Evolutionary conservation across 2,329 filamentous ascomycete genomes (phyloP), one percentile per base, ranked within the genome.

Genomic region (Diaporthe longicolla): DNA sequence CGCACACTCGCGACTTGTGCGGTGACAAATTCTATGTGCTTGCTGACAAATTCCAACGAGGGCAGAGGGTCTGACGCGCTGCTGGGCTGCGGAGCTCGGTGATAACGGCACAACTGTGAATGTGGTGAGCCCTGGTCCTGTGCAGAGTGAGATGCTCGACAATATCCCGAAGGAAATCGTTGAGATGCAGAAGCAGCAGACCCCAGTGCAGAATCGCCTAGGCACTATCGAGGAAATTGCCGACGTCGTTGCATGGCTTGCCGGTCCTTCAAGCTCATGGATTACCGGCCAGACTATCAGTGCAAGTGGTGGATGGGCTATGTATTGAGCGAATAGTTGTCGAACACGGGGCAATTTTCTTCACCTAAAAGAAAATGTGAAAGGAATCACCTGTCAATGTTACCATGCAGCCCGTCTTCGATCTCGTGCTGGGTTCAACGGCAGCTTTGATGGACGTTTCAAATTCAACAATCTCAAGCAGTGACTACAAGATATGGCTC

Each of bases 81-180:
- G 84, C 58, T 89, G 89, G 86, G 90, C 91, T 0, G 84, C 84
- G 0, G 90, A 93, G 80, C 81, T 92, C 11, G 90, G 90, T 0
- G 78, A 75, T 4, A 81, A 85, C 73, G 89, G 90, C 0, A 89
- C 89, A 73, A 92, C 90, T 0, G 90, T 91, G 35, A 93, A 93
- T 76, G 84, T 86, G 0, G 87, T 93, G 3, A 87, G 87, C 26
- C 89, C 90, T 0, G 91, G 91, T 0, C 89, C 90, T 0, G 87
- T 91, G 8, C 81, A 87, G 80, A 91, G 85, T 40, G 89, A 90
- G 10, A 87, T 93, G 85, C 78, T 91, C 32, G 86, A 87, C 21
- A 84, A 87, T 21, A 87, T 90, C 17, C 86, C 87, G 0, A 78
- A 82, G 70, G 85, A 86, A 0, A 82, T 89, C 17, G 81, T 89